Base-by-base conservation (phyloP, 2,329 filamentous ascomycete genomes). In the Diaporthe sp. region DNA sequence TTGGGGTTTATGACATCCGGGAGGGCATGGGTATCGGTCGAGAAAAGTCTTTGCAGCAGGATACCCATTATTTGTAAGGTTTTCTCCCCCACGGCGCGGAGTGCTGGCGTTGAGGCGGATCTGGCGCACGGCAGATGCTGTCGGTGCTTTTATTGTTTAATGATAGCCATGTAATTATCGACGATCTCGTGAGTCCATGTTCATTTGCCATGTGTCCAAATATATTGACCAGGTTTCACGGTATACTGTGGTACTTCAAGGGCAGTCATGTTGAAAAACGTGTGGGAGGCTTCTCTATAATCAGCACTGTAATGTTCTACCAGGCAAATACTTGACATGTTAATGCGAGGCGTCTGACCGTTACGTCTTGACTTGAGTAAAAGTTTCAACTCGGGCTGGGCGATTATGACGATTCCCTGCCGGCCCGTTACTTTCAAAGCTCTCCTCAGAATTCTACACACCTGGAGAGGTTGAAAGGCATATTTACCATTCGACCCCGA, bases 1-100 rank as follows among this genome's bases (percentile, higher is more conserved):
- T 84, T 39, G 81, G 82, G 4, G 80, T 85, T 5, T 86, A 84
- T 77, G 82, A 85, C 68, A 79, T 86, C 2, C 76, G 80, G 37
- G 82, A 84, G 61, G 77, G 73, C 22, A 72, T 72, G 37, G 74
- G 74, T 17, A 72, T 76, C 25, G 75, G 68, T 25, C 65, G 60
- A 58, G 42, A 53, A 73, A 51, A 53, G 44, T 73, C 44, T 51
- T 63, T 53, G 49, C 44, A 63, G 53, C 44, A 65, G 68, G 73
- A 75, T 75, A 71, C 73, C 65, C 55, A 71, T 47, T 60, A 47
- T 22, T 70, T 70, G 28, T 70, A 31, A 70, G 13, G 22, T 2
- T 47, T 47, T 22, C 15, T 22, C 42, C 25, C 37, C 58, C 60
- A 47, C 61, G 60, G 31, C 79, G 77, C 4, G 78, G 72, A 2